Evolutionary conservation across 148 eudicot species (phyloP).

Genomic region (Pharnaceum exiguum): DNA sequence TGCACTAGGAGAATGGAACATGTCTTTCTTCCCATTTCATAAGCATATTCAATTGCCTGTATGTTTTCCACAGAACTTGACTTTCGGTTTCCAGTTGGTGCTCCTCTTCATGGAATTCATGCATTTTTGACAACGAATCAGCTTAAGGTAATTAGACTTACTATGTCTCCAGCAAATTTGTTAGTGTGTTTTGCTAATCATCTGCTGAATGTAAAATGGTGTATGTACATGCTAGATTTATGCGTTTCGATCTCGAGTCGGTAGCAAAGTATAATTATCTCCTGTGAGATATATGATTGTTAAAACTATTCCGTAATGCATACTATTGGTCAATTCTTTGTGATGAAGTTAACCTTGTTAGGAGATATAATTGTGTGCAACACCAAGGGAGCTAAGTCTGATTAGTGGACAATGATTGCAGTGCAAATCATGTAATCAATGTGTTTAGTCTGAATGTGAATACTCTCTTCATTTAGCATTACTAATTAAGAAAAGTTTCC

Average conservation of each 20-base stretch:
- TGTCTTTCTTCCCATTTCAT: not conserved
- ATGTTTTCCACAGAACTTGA: slow-evolving; percentile 71
- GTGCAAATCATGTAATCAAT: not conserved
- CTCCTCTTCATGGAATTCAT: slow-evolving; percentile 88
- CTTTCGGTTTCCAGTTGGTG: slow-evolving; percentile 92
- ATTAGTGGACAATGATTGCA: not conserved
- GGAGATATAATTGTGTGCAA: no score
- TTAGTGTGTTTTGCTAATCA: not conserved
- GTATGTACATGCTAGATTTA: not conserved
- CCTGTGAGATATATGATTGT: not conserved
- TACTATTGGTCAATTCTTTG: not conserved
- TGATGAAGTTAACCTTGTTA: no score
- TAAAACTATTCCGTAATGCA: not conserved
- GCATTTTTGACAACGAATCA: slow-evolving; percentile 95
- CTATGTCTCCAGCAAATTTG: not conserved
- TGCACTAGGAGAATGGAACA: slow-evolving; percentile 11
- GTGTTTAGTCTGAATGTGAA: no score
- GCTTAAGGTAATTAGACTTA: slow-evolving; percentile 55
- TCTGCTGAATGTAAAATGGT: not conserved
- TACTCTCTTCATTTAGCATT: no score
- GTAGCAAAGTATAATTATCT: no score
- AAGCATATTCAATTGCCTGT: not conserved
- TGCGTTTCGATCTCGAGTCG: no score
- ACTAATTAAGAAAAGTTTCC: no score
- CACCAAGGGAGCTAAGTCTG: not conserved